phyloP scores from a whole-genome alignment of 257 asterid species.

The Coffea canephora region DNA sequence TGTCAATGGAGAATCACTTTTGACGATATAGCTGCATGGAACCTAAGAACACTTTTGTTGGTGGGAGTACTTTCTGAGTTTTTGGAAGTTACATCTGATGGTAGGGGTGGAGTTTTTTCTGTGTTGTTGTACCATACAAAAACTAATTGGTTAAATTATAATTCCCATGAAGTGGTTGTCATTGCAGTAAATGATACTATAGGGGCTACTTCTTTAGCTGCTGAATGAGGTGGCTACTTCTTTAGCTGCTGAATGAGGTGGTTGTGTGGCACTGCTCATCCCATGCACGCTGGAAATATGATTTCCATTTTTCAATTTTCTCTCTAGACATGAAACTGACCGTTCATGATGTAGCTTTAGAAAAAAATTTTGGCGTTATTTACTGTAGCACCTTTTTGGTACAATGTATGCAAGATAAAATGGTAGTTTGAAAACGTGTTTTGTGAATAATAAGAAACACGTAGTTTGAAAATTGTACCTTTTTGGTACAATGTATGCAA shows the following conservation, averaged over 20 bases:
- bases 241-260: neutral
- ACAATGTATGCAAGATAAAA: no score
- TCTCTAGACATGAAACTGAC: neutral
- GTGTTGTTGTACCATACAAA: neutral
- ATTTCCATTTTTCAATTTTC: no score
- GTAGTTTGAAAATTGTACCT: no score
- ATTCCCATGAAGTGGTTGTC: no score
- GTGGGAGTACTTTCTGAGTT: no score
- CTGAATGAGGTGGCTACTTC: neutral
- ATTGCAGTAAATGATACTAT: neutral
- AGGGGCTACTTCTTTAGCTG: neutral
- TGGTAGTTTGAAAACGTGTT: no score
- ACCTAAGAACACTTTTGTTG: neutral
- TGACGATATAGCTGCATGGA: neutral
- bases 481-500: no score
- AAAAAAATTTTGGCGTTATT: no score
- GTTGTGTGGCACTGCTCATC: neutral
- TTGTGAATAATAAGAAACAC: no score
- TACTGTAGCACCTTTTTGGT: no score
- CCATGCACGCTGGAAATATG: neutral
- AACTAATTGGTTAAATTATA: neutral
- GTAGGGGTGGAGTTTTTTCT: neutral
- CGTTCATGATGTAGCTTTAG: neutral
- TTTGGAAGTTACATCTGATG: neutral
- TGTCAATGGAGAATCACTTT: no score